These are phyloP conservation scores for Globisporangium okanoganense DNA, from an alignment of 352 stramenopile genomes.

Conservation along the genomic window DNA sequence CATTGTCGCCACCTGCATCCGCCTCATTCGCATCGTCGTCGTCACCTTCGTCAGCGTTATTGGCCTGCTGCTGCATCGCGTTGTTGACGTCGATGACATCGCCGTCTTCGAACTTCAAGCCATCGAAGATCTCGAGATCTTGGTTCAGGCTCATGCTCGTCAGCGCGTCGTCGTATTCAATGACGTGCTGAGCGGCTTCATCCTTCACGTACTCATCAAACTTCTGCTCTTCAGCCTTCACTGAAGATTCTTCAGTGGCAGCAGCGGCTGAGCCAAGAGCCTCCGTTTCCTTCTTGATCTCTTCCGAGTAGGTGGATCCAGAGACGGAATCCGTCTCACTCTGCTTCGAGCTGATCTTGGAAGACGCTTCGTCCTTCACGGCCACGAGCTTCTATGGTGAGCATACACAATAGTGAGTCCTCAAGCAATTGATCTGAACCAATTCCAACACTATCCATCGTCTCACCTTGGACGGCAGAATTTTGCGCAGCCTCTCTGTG, in stretches of 20 bases:
- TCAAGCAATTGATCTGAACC: no score
- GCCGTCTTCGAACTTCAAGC: constrained; percentile 82
- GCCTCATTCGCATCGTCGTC: constrained; percentile 17
- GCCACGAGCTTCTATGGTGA: constrained; percentile 7
- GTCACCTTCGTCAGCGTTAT: constrained; percentile 22
- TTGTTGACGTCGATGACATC: constrained; percentile 78
- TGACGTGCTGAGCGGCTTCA: not conserved
- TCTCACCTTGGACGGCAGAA: constrained; percentile 41
- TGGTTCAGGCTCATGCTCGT: constrained; percentile 75
- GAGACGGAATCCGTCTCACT: constrained; percentile 16
- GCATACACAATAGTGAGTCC: not conserved
- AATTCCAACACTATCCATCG: no score
- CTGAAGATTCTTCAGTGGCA: not conserved
- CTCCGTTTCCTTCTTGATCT: constrained; percentile 29
- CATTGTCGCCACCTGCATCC: constrained; percentile 7
- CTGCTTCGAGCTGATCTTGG: constrained; percentile 3
- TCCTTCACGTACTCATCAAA: constrained; percentile 6
- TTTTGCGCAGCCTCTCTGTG: constrained; percentile 38
- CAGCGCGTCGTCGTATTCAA: constrained; percentile 56
- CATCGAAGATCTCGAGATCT: constrained; percentile 82
- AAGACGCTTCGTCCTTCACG: not conserved
- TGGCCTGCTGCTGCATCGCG: constrained; percentile 15
- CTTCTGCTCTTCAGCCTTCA: not conserved
- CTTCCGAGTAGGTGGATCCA: constrained; percentile 30
- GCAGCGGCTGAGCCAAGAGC: not conserved